phyloP scores from a whole-genome alignment of 306 rosid genomes.

The Inga leiocalycina region DNA sequence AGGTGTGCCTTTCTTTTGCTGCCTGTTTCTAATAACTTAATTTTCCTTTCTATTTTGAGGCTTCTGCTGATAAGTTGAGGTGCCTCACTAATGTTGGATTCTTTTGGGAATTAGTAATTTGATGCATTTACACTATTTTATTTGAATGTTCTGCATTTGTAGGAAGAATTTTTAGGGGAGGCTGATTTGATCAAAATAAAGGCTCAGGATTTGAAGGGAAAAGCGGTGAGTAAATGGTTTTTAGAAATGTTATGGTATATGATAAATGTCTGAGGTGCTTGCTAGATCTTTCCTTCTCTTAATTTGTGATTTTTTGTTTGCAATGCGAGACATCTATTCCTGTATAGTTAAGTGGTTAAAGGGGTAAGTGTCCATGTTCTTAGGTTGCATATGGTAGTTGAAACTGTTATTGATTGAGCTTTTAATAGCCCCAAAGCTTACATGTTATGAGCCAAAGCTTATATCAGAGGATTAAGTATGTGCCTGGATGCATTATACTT shows the following conservation, averaged over 20 bases:
- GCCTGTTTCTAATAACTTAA: neutral
- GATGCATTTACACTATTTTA: slow-evolving; percentile 17
- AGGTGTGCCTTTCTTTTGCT: slow-evolving; percentile 53
- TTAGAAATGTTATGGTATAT: slow-evolving; percentile 1
- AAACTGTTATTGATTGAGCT: neutral
- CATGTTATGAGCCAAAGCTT: neutral
- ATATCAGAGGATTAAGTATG: neutral
- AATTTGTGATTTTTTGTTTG: neutral
- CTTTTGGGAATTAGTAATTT: slow-evolving; percentile 19
- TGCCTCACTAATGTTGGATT: neutral
- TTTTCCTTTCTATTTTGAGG: slow-evolving; percentile 23
- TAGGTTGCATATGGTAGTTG: neutral
- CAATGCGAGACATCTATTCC: neutral
- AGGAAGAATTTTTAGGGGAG: slow-evolving; percentile 98
- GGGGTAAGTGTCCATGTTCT: neutral
- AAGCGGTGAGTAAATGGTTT: slow-evolving; percentile 69
- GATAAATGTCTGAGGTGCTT: neutral
- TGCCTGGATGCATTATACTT: neutral
- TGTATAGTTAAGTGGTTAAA: neutral
- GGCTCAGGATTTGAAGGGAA: slow-evolving; percentile 95
- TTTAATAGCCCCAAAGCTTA: neutral
- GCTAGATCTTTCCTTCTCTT: neutral
- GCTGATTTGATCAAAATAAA: slow-evolving; percentile 95
- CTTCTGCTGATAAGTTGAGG: slow-evolving; percentile 25
- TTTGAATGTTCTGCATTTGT: slow-evolving; percentile 29